Evolutionary conservation across 768 basidiomycete species (phyloP), one percentile per base, ranked within the genome.

Genomic region (Mycena alexandri): DNA sequence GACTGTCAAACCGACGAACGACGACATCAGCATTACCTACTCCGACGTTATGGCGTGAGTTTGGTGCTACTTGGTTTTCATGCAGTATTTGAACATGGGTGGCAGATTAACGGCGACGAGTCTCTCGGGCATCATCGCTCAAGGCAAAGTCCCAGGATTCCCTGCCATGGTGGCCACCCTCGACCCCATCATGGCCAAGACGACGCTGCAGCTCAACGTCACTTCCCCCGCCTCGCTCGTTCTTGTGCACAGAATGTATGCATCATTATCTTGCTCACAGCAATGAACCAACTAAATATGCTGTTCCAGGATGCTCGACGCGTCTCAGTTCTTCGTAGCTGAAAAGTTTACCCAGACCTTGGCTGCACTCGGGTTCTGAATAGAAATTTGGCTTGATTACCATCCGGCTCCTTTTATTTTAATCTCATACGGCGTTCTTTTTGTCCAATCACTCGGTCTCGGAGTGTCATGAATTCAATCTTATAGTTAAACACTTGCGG

Each of bases 321-420:
- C 78, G 7, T 65, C 70, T 41, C 79, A 81, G 65, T 81, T 81
- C 76, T 48, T 80, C 33, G 66, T 65, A 42, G 68, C 65, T 24
- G 76, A 79, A 58, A 76, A 75, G n/a, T 78, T 79, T 73, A 77
- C 78, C 9, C 73, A 75, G 68, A 79, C 79, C 19, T 67, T 78
- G 34, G 69, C 77, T 51, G 75, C 75, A 13, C 75, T 80, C 51
- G 80, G 79, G 12, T 81, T 79, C 72, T 71, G 34, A 42, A 36
- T 21, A 29, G 48, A 51, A 48, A 24, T 21, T 14, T 48, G 47
- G 6, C 51, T 36, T 36, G 51, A 52, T 52, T 36, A 52, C 51
- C 29, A 52, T 36, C 51, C 19, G 33, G 33, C 33, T n/a, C 51
- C 33, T n/a, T 52, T 19, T 33, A 34, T 52, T 52, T 41, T 53